These are phyloP conservation scores for Colletotrichum tamarilloi DNA, from an alignment of 2,329 filamentous ascomycete genomes.

Conservation along the genomic window DNA sequence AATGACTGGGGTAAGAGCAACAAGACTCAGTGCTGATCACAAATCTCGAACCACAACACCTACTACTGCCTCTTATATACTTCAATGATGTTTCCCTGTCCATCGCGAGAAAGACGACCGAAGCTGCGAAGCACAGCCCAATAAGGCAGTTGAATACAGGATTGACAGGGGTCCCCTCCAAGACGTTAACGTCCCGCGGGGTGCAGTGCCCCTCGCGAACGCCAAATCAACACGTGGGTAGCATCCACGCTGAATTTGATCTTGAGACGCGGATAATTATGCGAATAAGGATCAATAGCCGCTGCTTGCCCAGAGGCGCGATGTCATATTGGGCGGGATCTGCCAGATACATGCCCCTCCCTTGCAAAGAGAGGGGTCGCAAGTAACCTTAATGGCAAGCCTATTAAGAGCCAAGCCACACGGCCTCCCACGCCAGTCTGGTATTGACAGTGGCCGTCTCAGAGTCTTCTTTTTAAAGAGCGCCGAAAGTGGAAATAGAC, in stretches of 20 bases:
- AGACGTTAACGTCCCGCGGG: not conserved
- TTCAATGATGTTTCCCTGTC: too few relatives aligned
- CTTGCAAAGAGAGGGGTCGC: not conserved
- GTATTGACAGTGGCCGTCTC: constrained; percentile 1
- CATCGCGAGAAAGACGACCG: not conserved
- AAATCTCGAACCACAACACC: not conserved
- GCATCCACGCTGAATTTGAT: not conserved
- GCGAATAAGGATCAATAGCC: not conserved
- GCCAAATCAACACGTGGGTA: constrained; percentile 6
- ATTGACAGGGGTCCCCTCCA: constrained; percentile 1
- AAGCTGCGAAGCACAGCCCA: not conserved
- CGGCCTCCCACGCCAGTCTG: not conserved
- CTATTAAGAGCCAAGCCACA: not conserved
- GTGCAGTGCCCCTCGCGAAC: not conserved
- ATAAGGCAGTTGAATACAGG: constrained; percentile 11
- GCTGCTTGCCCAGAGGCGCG: not conserved
- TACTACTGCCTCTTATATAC: not conserved
- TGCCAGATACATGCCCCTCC: not conserved
- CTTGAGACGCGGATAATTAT: not conserved
- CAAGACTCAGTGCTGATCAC: not conserved
- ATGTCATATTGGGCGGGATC: not conserved
- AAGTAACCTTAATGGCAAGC: not conserved
- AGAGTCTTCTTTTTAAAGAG: not conserved
- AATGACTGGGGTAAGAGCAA: not conserved
- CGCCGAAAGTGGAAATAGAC: not conserved